Percentiles rank a stretch among this genome's conserved stretches.
Conservation (phyloP, 306 rosid species). For the Comarum palustre region DNA sequence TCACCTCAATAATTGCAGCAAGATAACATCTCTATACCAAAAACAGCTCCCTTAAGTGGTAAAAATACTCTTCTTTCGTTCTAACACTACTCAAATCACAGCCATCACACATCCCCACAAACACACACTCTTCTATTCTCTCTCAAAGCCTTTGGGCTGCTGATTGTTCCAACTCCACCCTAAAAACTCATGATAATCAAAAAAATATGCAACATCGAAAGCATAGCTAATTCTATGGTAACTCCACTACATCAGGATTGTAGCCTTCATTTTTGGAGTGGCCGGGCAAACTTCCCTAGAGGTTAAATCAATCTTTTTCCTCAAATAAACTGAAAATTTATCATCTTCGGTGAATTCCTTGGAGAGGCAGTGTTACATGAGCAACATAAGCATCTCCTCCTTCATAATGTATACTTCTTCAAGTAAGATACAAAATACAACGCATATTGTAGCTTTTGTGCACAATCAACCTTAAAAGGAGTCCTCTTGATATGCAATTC, state of each 20-base stretch:
- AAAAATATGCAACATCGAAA: neutral
- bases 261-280: neutral
- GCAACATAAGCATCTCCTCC: neutral
- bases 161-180: neutral
- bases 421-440: neutral
- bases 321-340: neutral
- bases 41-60: neutral
- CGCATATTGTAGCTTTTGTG: neutral
- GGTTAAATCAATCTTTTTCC: neutral
- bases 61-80: neutral
- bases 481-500: neutral
- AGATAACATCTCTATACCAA: neutral
- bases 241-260: neutral
- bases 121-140: too few species aligned
- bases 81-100: neutral
- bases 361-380: neutral
- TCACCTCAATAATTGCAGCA: neutral
- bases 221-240: neutral
- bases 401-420: neutral
- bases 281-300: neutral
- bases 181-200: neutral
- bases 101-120: neutral
- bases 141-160: too few species aligned
- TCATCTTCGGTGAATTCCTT: neutral
- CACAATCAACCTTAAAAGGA: neutral